Base-by-base conservation (phyloP, 2,329 filamentous ascomycete genomes). In the Colletotrichum sp. region DNA sequence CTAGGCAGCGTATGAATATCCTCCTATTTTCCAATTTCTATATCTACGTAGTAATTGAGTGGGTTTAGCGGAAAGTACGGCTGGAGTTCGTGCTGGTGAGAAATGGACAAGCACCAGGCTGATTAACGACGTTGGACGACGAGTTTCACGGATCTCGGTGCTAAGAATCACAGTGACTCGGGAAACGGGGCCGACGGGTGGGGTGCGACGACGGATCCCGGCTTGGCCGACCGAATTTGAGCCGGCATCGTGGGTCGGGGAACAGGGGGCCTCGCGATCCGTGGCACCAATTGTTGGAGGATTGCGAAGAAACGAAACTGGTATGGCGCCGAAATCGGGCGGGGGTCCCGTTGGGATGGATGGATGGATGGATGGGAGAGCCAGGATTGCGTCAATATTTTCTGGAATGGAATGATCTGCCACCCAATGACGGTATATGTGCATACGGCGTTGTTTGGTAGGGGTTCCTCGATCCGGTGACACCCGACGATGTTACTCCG, bases 141-240 rank as follows among this genome's bases (percentile, higher is more conserved):
- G n/a, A 21, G 44, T 52, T 21, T 52, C 44, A 21, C 44, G n/a
- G 44, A 13, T 52, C 10, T 52, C 44, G 44, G 44, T 52, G 44
- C n/a, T 52, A 21, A 52, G 44, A 52, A 52, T 13, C 44, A 52
- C 44, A 21, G 44, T 21, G 60, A 30, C 44, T 64, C 63, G 26
- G 69, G 69, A 59, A 44, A 36, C 68, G 66, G 44, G 60, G 72
- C 62, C 52, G 72, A 62, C 30, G 59, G 59, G 30, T 62, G 30
- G 28, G 59, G 30, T 21, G 62, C 52, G 63, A 71, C 69, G 66
- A 72, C 62, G 55, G 72, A 52, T 26, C 69, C 69, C 73, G 63
- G 64, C 39, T 64, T 68, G 55, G 69, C 62, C 72, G 63, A 36
- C 72, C 72, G 64, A 71, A 52, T 30, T 32, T 49, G 32, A 36